phyloP scores from a whole-genome alignment of 2,329 filamentous ascomycete species.

The Geoglossum cookeanum region DNA sequence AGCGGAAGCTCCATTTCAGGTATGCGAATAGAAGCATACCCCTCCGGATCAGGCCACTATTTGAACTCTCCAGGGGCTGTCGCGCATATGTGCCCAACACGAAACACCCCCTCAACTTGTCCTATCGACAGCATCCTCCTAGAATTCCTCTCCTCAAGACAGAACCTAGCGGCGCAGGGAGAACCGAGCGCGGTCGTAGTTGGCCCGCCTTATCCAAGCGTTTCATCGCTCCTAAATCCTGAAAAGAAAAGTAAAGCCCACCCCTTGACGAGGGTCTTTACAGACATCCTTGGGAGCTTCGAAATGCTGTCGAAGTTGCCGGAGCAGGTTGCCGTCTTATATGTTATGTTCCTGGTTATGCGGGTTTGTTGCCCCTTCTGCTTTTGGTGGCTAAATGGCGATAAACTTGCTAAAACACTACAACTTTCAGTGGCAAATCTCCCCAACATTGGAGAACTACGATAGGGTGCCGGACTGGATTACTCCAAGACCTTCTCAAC shows the following conservation, averaged over 20 bases:
- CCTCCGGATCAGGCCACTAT: neutral
- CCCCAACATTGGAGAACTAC: slow-evolving; percentile 61
- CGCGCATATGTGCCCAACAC: slow-evolving; percentile 6
- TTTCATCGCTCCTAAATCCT: slow-evolving; percentile 22
- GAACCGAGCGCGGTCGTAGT: slow-evolving; percentile 50
- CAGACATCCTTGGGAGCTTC: slow-evolving; percentile 69
- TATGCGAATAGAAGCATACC: neutral
- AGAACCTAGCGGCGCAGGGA: slow-evolving; percentile 47
- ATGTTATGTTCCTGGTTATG: slow-evolving; percentile 75
- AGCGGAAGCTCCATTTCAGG: neutral
- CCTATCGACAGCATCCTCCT: slow-evolving; percentile 62
- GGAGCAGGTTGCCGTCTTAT: slow-evolving; percentile 65
- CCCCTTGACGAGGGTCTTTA: slow-evolving; percentile 57
- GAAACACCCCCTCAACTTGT: slow-evolving; percentile 49
- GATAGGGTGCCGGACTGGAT: slow-evolving; percentile 57
- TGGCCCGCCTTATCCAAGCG: slow-evolving; percentile 32
- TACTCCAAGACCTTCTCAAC: slow-evolving; percentile 45
- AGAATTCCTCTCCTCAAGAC: slow-evolving; percentile 36
- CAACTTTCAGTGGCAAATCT: slow-evolving; percentile 52
- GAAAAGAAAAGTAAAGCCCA: slow-evolving; percentile 32
- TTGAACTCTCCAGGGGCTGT: neutral
- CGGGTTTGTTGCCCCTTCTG: slow-evolving; percentile 10
- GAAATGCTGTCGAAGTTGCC: slow-evolving; percentile 60
- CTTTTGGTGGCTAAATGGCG: neutral
- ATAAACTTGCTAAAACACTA: neutral